Conservation (phyloP, 2,329 filamentous ascomycete species). For the Fusarium sp. region DNA sequence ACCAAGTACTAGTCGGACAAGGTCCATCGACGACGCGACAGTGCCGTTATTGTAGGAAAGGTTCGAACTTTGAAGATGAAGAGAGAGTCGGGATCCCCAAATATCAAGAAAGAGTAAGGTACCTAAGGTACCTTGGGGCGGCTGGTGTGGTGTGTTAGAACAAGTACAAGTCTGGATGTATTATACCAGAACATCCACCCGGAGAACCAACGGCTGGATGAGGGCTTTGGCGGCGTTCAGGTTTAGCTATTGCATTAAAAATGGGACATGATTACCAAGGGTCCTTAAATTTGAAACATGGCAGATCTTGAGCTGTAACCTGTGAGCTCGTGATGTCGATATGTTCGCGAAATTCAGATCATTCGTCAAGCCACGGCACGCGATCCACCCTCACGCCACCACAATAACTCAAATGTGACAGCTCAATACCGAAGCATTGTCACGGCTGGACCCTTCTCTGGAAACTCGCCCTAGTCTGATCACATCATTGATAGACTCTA, state of each 20-base stretch:
- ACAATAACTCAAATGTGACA: neutral
- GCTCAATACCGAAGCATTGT: neutral
- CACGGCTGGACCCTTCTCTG: neutral
- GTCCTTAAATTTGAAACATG: slow-evolving; percentile 20
- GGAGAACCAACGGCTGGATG: slow-evolving; percentile 40
- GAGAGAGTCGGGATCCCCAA: neutral
- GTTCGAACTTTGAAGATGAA: neutral
- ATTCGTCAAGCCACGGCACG: neutral
- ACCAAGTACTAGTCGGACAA: slow-evolving; percentile 31
- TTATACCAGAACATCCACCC: slow-evolving; percentile 47
- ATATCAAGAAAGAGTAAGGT: slow-evolving; percentile 1
- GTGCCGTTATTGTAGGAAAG: neutral
- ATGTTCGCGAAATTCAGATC: neutral
- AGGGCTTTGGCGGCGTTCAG: slow-evolving; percentile 51
- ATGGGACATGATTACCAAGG: slow-evolving; percentile 39
- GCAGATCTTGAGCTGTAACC: slow-evolving; percentile 5
- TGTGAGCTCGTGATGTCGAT: neutral
- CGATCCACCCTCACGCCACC: neutral
- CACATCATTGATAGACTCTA: neutral
- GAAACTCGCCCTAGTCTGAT: neutral
- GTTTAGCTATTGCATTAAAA: slow-evolving; percentile 44
- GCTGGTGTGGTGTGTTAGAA: slow-evolving; percentile 26
- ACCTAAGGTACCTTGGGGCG: neutral
- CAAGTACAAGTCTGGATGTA: slow-evolving; percentile 48
- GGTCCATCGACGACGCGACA: neutral